Base-by-base conservation (phyloP, 2,329 filamentous ascomycete species). In the Venturia asperata region DNA sequence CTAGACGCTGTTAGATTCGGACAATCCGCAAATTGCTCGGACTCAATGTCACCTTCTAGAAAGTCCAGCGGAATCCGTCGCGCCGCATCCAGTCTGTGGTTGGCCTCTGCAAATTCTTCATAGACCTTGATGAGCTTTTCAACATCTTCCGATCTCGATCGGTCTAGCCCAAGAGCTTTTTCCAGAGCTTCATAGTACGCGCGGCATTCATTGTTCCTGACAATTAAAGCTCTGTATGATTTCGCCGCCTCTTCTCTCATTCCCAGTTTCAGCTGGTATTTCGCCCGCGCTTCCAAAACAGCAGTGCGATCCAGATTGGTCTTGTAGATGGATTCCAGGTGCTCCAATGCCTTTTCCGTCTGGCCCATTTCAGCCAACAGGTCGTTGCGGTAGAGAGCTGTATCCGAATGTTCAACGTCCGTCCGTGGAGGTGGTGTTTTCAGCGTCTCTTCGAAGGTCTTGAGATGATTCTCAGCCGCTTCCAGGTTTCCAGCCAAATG, bases 321-420 rank as follows among this genome's bases (percentile, higher is more conserved):
- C 80, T 91, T 93, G 64, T 85, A 85, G 62, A 90, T 85, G 13
- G 84, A 82, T 66, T 97, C 88, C 49, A 99, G 81, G 72, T 99
- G 92, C 68, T 95, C 87, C 72, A 97, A 78, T 5, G 94, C 94
- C 71, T 89, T 85, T 72, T 95, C 82, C 62, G 87, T 83, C 69
- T 97, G 88, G 19, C 92, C 92, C 66, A 87, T 85, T 77, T 97
- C 95, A 45, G 91, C 91, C 74, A 99, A 97, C 72, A 99, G 87
- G 60, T 83, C 85, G 77, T 97, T 99, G 78, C 96, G 97, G 81
- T 99, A 99, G 78, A 99, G 82, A 66, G 91, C 82, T 56, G 93
- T 91, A 78, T 99, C 94, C 41, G 92, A 94, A 76, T 97, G 90
- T 77, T 99, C 94, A 72, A 93, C 84, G 74, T 97, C 93, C 61